A percentile compares a stretch with the other conserved stretches of the same genome.
Conservation (phyloP, 306 rosid genomes). For the Lathyrus aphaca region DNA sequence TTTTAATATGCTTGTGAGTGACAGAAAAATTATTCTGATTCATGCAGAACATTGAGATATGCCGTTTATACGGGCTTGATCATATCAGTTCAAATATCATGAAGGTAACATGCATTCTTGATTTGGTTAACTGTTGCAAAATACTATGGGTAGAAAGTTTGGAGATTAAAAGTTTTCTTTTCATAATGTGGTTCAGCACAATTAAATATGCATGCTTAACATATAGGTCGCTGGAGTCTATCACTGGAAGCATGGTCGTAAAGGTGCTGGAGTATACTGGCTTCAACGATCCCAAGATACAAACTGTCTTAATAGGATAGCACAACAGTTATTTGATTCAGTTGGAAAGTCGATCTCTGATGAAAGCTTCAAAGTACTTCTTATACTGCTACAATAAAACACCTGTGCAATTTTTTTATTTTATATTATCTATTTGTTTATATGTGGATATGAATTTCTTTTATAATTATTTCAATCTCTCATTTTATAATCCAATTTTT, state of each 20-base stretch:
- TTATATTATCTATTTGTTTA: slow-evolving; percentile 2
- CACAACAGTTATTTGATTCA: slow-evolving; percentile 84
- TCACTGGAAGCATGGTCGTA: slow-evolving; percentile 95
- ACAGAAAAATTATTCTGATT: slow-evolving; percentile 29
- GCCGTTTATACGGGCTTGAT: slow-evolving; percentile 82
- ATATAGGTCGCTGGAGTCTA: slow-evolving; percentile 82
- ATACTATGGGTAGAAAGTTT: neutral
- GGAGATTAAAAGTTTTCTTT: slow-evolving; percentile 31
- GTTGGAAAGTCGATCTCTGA: slow-evolving; percentile 94
- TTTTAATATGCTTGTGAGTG: slow-evolving; percentile 40
- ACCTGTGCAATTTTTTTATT: neutral
- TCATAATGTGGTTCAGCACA: slow-evolving; percentile 22
- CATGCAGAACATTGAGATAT: slow-evolving; percentile 85
- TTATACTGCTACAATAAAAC: slow-evolving; percentile 19
- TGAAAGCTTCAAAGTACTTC: slow-evolving; percentile 82
- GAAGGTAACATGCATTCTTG: slow-evolving; percentile 59
- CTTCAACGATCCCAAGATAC: slow-evolving; percentile 89
- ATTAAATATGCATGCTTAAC: slow-evolving; percentile 31
- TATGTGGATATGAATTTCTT: slow-evolving; percentile 14
- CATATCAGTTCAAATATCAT: slow-evolving; percentile 71
- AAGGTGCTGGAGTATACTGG: slow-evolving; percentile 90
- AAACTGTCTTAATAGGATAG: slow-evolving; percentile 79
- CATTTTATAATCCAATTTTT: slow-evolving; percentile 4
- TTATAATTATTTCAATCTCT: slow-evolving; percentile 33
- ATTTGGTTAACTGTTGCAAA: slow-evolving; percentile 36